Evolutionary conservation across 331 rosid species (phyloP).

Genomic region (Telfairia occidentalis): DNA sequence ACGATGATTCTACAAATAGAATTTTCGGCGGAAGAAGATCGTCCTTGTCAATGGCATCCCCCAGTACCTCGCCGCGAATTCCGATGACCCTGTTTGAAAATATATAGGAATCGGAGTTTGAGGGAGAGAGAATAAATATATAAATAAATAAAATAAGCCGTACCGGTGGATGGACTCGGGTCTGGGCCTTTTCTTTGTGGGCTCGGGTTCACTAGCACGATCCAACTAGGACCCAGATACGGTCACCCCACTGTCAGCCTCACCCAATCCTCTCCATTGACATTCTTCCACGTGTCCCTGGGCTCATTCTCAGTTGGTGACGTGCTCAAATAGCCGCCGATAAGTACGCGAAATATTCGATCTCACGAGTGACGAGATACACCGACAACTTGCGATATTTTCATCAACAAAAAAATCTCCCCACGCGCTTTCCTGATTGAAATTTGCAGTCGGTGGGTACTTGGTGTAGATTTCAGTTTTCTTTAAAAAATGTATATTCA

Average conservation of each 20-base stretch:
- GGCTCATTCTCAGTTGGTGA: background rate
- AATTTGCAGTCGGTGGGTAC: background rate
- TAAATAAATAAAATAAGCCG: background rate
- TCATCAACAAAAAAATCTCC: background rate
- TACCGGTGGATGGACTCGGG: background rate
- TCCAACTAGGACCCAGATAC: background rate
- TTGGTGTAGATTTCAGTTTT: background rate
- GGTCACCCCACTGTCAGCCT: background rate
- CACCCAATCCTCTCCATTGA: background rate
- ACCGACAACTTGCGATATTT: background rate
- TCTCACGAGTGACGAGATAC: background rate
- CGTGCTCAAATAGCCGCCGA: background rate
- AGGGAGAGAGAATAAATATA: background rate
- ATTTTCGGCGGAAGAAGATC: slow-evolving; percentile 12
- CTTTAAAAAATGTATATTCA: background rate
- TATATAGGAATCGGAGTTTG: slow-evolving; percentile 10
- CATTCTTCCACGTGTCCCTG: background rate
- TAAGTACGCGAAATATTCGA: background rate
- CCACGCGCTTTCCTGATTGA: background rate
- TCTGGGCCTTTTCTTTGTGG: background rate
- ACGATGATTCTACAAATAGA: background rate
- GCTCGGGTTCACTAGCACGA: background rate
- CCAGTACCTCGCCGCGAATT: slow-evolving; percentile 5
- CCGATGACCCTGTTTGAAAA: slow-evolving; percentile 4
- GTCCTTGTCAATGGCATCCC: background rate